A percentile compares a stretch with the other conserved stretches of the same genome.
Conservation (phyloP, 345 rosid species). For the Euphorbia pulcherrima region DNA sequence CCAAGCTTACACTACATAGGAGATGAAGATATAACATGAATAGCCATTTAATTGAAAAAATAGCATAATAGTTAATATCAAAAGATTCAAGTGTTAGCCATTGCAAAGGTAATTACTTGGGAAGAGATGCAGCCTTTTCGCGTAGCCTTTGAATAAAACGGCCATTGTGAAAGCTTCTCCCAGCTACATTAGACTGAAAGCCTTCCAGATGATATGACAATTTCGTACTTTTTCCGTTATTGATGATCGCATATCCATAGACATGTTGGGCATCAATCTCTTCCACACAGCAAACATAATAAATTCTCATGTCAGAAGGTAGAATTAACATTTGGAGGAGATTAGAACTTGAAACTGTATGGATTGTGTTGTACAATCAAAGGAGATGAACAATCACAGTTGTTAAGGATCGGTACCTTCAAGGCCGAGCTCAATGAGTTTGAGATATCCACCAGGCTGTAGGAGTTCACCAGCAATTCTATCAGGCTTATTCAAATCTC, state of each 20-base stretch:
- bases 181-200: slow-evolving; percentile 40
- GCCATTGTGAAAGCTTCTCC: slow-evolving; percentile 60
- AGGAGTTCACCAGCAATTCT: slow-evolving; percentile 31
- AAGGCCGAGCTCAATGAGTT: slow-evolving; percentile 36
- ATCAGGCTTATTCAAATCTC: slow-evolving; percentile 10
- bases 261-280: slow-evolving; percentile 50
- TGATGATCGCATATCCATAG: slow-evolving; percentile 49
- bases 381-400: background rate
- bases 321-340: background rate
- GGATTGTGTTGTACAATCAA: no score
- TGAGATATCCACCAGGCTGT: slow-evolving; percentile 39
- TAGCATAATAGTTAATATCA: no score
- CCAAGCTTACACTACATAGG: slow-evolving; percentile 49
- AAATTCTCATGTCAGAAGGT: background rate
- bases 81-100: background rate
- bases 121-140: slow-evolving; percentile 43
- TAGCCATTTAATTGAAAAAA: background rate
- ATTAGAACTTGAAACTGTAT: background rate
- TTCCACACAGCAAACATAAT: slow-evolving; percentile 44
- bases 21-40: background rate
- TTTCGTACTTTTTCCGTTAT: slow-evolving; percentile 37
- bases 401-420: slow-evolving; percentile 21
- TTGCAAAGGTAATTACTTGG: slow-evolving; percentile 29
- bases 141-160: slow-evolving; percentile 57
- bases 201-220: slow-evolving; percentile 45